Evolutionary conservation across 2,329 filamentous ascomycete genomes (phyloP).

Genomic region (Trichoderma oligosporum): DNA sequence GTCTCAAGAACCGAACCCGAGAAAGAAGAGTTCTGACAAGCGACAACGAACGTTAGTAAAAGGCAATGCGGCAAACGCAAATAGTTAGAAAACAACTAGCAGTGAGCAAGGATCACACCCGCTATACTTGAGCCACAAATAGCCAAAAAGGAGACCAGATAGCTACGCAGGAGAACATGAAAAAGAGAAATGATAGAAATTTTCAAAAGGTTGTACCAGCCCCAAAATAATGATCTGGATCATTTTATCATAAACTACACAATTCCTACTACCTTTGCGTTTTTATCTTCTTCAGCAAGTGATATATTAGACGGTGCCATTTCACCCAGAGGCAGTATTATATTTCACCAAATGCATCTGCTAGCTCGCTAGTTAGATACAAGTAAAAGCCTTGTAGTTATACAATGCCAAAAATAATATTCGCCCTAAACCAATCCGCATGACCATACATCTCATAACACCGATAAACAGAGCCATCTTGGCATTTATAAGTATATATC

Average conservation of each 20-base stretch:
- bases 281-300: background rate
- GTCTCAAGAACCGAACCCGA: background rate
- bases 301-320: background rate
- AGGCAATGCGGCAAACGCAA: too few relatives aligned
- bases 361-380: background rate
- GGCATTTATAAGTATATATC: slow-evolving; percentile 73
- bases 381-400: background rate
- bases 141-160: too few relatives aligned
- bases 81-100: too few relatives aligned
- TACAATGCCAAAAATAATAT: background rate
- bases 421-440: background rate
- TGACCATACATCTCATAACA: background rate
- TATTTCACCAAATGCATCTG: background rate
- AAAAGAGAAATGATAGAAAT: too few relatives aligned
- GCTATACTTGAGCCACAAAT: too few relatives aligned
- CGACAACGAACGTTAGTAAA: too few relatives aligned
- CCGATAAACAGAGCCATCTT: slow-evolving; percentile 1
- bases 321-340: background rate
- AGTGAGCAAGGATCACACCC: too few relatives aligned
- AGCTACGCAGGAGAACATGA: too few relatives aligned
- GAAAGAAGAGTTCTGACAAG: too few relatives aligned
- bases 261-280: background rate
- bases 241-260: background rate
- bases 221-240: background rate
- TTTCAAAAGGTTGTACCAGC: too few relatives aligned